Evolutionary conservation across 2,329 filamentous ascomycete species (phyloP).

Genomic region (Tolypocladium tundrense): DNA sequence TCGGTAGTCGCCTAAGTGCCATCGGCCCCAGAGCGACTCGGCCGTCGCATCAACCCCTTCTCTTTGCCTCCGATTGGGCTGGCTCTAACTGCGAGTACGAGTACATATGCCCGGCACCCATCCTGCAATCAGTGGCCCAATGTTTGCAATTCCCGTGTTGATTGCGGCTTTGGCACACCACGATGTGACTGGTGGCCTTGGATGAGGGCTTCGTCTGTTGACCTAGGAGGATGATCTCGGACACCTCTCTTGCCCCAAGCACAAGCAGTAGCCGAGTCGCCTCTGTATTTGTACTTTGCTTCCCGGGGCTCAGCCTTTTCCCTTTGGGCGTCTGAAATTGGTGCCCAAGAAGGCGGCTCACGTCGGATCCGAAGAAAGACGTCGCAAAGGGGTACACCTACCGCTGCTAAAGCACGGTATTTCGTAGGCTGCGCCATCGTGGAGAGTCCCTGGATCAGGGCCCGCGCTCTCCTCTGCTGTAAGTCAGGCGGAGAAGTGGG

Average conservation of each 20-base stretch:
- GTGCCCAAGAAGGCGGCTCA: background rate
- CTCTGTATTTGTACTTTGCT: no score
- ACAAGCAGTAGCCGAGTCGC: background rate
- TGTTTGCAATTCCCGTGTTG: background rate
- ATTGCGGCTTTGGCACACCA: background rate
- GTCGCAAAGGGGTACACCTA: background rate
- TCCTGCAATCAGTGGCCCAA: background rate
- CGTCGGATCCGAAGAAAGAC: background rate
- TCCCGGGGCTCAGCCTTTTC: background rate
- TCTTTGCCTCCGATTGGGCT: constrained; percentile 1
- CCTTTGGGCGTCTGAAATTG: background rate
- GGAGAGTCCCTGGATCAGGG: background rate
- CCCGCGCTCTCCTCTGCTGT: background rate
- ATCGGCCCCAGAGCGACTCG: background rate
- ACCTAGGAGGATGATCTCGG: background rate
- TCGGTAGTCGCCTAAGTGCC: constrained; percentile 3
- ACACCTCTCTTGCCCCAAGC: background rate
- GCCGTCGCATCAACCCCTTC: constrained; percentile 2
- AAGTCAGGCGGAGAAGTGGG: background rate
- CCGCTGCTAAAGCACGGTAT: background rate
- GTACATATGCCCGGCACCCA: background rate
- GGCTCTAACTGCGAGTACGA: no score
- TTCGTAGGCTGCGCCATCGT: background rate
- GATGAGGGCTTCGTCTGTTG: background rate
- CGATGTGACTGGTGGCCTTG: background rate